phyloP scores from a whole-genome alignment of 805 yeast species.

The Maudiozyma turicensis region DNA sequence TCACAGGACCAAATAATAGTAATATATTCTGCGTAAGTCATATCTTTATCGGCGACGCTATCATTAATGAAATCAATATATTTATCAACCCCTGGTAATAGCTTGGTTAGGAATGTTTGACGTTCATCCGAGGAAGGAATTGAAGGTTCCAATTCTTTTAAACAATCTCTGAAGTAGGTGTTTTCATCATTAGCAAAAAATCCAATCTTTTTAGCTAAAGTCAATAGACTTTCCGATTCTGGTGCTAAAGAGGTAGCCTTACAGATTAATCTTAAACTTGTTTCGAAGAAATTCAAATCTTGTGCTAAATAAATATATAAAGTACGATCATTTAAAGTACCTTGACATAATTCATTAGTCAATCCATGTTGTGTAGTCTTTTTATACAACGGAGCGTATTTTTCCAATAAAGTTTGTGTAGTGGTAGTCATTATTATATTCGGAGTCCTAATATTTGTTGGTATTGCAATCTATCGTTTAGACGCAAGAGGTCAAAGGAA shows the following conservation, averaged over 20 bases:
- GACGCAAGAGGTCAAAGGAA: too few relatives aligned
- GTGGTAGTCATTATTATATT: constrained; percentile 4
- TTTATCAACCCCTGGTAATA: constrained; percentile 28
- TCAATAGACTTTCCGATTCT: constrained; percentile 29
- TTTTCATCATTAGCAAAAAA: constrained; percentile 41
- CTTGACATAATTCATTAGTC: constrained; percentile 38
- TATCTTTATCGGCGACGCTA: constrained; percentile 22
- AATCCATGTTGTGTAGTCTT: constrained; percentile 33
- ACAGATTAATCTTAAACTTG: constrained; percentile 35
- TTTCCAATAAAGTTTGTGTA: constrained; percentile 19
- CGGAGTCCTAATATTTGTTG: not conserved
- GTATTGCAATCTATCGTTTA: too few relatives aligned
- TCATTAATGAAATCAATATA: constrained; percentile 32
- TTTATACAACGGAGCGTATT: constrained; percentile 18
- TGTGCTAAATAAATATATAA: constrained; percentile 39
- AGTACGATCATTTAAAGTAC: constrained; percentile 34
- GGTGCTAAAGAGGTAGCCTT: constrained; percentile 38
- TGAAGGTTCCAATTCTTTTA: constrained; percentile 17
- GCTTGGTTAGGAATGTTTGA: constrained; percentile 7
- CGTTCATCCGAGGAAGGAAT: constrained; percentile 8
- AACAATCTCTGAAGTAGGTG: constrained; percentile 34
- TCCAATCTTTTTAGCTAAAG: constrained; percentile 42
- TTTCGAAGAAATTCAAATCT: constrained; percentile 39
- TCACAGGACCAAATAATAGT: constrained; percentile 41
- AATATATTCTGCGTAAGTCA: constrained; percentile 33